Percentiles rank a stretch among this genome's conserved stretches.
phyloP scores from a whole-genome alignment of 1,284 basidiomycete genomes.

The Boletus smithii region DNA sequence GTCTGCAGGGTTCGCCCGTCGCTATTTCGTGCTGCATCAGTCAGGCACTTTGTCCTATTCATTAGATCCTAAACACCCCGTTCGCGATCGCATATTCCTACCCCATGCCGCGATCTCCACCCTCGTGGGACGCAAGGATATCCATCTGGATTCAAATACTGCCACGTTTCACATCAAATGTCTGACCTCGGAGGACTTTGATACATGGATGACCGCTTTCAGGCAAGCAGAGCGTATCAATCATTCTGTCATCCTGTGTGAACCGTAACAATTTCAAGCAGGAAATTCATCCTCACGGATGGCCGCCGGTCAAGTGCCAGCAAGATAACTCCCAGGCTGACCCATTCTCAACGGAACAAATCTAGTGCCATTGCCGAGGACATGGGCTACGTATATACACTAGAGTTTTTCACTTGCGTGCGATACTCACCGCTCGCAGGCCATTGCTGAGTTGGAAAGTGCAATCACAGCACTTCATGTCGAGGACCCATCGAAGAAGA shows the following conservation, averaged over 20 bases:
- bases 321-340: slow-evolving; percentile 38
- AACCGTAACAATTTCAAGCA: slow-evolving; percentile 27
- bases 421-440: slow-evolving; percentile 29
- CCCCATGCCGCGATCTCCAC: slow-evolving; percentile 73
- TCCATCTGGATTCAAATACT: slow-evolving; percentile 72
- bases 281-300: slow-evolving; percentile 54
- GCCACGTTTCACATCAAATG: slow-evolving; percentile 81
- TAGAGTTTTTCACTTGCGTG: slow-evolving; percentile 1
- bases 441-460: slow-evolving; percentile 43
- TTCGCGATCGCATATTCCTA: slow-evolving; percentile 67
- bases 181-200: slow-evolving; percentile 65
- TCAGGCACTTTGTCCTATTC: slow-evolving; percentile 74
- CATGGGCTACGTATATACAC: slow-evolving; percentile 52
- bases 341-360: slow-evolving; percentile 43
- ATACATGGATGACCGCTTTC: slow-evolving; percentile 69
- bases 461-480: slow-evolving; percentile 38
- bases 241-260: slow-evolving; percentile 7
- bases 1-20: slow-evolving; percentile 71
- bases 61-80: slow-evolving; percentile 65
- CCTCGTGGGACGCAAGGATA: slow-evolving; percentile 62
- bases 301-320: slow-evolving; percentile 49
- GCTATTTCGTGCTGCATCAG: slow-evolving; percentile 67
- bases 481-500: slow-evolving; percentile 32
- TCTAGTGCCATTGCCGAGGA: slow-evolving; percentile 54
- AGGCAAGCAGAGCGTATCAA: slow-evolving; percentile 42